Base-by-base conservation (phyloP, 352 stramenopile species). In the Phytophthora chlamydospora region DNA sequence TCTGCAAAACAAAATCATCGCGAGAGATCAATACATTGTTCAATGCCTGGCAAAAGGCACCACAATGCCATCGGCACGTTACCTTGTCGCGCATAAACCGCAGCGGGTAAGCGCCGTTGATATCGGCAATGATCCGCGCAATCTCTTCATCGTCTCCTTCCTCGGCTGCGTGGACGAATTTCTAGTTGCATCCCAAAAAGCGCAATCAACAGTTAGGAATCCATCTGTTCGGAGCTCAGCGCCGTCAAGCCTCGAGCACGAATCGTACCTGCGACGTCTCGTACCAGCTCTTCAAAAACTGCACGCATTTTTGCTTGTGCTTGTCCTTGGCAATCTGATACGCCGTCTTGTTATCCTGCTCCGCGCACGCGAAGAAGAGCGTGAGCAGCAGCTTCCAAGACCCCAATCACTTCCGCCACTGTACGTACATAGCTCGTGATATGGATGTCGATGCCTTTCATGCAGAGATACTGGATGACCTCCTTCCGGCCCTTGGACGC, bases 281-380 rank as follows among this genome's bases (percentile, higher is more conserved):
- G 74, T 93, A 94, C 87, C 87, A 96, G 50, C 49, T 89, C 73
- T 93, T 91, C 13, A 96, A 58, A 58, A 93, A 94, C 62, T 94
- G 85, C 45, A 94, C 86, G 31, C 83, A 93, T 44, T 90, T 88
- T 44, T 88, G 83, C 72, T 93, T 94, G 65, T 96, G 85, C 55
- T 94, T 96, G 67, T 96, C 87, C 56, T 94, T 96, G 16, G 87
- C 87, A 32, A 96, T 74, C 51, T 96, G 87, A 43, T 93, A 96
- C 47, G 87, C 87, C 40, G 84, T 96, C 59, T 92, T 93, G 66
- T 96, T 96, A 55, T 96, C 87, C 87, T 95, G 49, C 21, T 42
- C 40, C 16, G 14, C 41, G 27, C 10, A 60, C 9, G 12, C 11
- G 14, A 16, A 45, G 33, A 42, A 17, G 21, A 58, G 2, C 42